A percentile compares a stretch with the other conserved stretches of the same genome.
Evolutionary conservation across 129 eudicot genomes (phyloP).

Genomic region (Apium graveolens): DNA sequence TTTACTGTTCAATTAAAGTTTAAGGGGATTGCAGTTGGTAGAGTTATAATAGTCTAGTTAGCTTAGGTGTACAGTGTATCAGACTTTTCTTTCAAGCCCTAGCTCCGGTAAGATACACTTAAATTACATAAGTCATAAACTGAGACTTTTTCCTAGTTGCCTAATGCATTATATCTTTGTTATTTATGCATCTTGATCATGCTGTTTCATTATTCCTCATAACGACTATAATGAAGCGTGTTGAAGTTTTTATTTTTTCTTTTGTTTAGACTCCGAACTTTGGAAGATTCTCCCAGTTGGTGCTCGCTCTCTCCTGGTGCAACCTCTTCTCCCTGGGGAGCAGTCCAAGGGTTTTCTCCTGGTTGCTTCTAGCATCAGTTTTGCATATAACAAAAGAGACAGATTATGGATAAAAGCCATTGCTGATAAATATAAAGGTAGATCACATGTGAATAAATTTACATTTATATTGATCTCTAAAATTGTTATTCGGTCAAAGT

Average conservation of each 20-base stretch:
- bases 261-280: conserved; percentile 46
- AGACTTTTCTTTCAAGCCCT: not conserved
- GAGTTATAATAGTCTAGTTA: not conserved
- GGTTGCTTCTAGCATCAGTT: conserved; percentile 65
- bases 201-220: not conserved
- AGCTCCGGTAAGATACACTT: not conserved
- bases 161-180: not conserved
- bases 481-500: not conserved
- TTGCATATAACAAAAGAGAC: conserved; percentile 67
- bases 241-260: not conserved
- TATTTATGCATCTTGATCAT: not conserved
- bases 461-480: not conserved
- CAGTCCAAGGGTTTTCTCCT: conserved; percentile 47
- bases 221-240: not conserved
- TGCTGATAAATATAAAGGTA: conserved; percentile 62
- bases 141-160: not conserved
- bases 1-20: not conserved
- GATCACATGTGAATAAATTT: not conserved
- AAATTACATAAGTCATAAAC: not conserved
- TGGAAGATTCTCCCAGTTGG: conserved; percentile 64
- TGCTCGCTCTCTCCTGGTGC: conserved; percentile 63
- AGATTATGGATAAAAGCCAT: conserved; percentile 69
- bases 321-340: conserved; percentile 38
- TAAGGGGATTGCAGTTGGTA: not conserved
- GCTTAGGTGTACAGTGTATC: not conserved